Percentiles rank a stretch among this genome's conserved stretches.
Conservation (phyloP, 108 stramenopile species). For the Skeletonema potamos region DNA sequence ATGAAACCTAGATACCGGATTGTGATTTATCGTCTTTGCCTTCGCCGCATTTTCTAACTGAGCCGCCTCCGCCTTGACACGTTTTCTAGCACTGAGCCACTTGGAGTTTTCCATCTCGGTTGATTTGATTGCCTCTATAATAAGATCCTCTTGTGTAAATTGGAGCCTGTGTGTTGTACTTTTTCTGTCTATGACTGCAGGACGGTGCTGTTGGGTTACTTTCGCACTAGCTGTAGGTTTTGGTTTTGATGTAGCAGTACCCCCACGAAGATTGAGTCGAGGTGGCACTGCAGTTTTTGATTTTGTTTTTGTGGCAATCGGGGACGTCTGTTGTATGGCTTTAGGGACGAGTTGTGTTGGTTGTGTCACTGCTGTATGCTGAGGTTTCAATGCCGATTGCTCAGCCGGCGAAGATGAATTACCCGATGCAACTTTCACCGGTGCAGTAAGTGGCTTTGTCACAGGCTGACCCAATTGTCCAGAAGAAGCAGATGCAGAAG, state of each 20-base stretch:
- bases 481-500: not conserved
- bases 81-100: constrained; percentile 73
- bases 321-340: not conserved
- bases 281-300: not conserved
- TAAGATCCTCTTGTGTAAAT: constrained; percentile 80
- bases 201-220: constrained; percentile 20
- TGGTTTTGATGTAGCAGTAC: not conserved
- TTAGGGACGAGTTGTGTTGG: not conserved
- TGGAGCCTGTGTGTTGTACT: constrained; percentile 36
- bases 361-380: not conserved
- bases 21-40: constrained; percentile 9
- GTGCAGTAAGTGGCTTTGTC: not conserved
- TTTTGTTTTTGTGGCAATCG: not conserved
- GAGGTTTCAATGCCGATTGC: not conserved
- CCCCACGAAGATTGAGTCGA: constrained; percentile 20
- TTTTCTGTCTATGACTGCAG: constrained; percentile 5
- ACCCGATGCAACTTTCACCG: not conserved
- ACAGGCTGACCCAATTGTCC: not conserved
- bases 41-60: constrained; percentile 7
- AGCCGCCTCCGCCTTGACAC: constrained; percentile 50
- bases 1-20: constrained; percentile 52
- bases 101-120: constrained; percentile 80
- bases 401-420: not conserved
- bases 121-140: constrained; percentile 70
- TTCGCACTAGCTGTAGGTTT: constrained; percentile 7